These are phyloP conservation scores for Vitis hybrid DNA, from an alignment of 177 flowering plant genomes.

Conservation along the genomic window DNA sequence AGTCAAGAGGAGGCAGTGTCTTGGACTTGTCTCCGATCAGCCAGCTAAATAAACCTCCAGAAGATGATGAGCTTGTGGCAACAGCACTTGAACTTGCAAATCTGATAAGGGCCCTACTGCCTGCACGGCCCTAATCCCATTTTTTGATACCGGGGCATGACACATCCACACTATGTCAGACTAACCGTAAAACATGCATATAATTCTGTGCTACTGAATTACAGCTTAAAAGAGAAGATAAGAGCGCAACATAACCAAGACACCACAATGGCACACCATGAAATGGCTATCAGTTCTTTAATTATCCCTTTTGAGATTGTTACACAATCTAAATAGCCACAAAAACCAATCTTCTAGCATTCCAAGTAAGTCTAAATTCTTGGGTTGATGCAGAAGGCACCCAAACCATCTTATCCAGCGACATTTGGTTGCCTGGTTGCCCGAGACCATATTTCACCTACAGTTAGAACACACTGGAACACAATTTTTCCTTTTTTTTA, in stretches of 20 bases:
- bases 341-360: neutral
- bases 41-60: constrained; percentile 79
- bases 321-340: neutral
- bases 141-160: neutral
- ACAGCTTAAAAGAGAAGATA: neutral
- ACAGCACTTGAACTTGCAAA: constrained; percentile 55
- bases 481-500: no score
- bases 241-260: neutral
- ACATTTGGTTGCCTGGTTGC: no score
- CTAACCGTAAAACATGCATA: neutral
- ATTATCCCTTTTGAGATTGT: neutral
- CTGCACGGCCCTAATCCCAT: constrained; percentile 34
- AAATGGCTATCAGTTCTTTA: no score
- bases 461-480: no score
- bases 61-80: constrained; percentile 36
- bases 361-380: neutral
- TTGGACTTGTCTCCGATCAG: constrained; percentile 52
- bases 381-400: no score
- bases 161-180: neutral
- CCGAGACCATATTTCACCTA: no score
- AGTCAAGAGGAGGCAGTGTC: constrained; percentile 56
- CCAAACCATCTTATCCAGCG: no score
- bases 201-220: neutral
- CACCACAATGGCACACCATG: neutral
- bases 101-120: constrained; percentile 34